Conservation (phyloP, 352 stramenopile genomes). For the Phytophthora cactorum region DNA sequence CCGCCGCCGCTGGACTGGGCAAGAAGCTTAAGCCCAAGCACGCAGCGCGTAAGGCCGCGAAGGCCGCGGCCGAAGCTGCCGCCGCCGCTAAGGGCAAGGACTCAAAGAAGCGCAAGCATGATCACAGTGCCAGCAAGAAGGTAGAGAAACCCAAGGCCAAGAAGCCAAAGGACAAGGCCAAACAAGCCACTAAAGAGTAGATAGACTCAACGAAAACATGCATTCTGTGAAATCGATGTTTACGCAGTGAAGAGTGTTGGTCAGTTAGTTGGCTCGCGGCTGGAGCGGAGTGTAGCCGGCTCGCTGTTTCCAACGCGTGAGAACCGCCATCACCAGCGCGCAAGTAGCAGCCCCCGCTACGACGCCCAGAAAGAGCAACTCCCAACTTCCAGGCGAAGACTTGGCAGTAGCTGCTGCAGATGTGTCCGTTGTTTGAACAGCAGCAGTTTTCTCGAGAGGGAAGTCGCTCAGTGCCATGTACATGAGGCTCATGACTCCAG, state of each 20-base stretch:
- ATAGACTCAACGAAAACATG: conserved; percentile 24
- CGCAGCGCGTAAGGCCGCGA: conserved; percentile 51
- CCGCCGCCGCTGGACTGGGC: conserved; percentile 20
- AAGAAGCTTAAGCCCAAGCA: conserved; percentile 76
- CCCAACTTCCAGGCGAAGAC: conserved; percentile 15
- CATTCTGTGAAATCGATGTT: conserved; percentile 21
- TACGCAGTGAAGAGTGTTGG: background rate
- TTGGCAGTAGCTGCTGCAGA: background rate
- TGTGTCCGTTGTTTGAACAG: conserved; percentile 14
- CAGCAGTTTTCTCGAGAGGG: conserved; percentile 23
- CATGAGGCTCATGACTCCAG: conserved; percentile 81
- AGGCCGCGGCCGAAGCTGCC: conserved; percentile 30
- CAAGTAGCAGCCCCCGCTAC: conserved; percentile 36
- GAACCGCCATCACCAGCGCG: conserved; percentile 24
- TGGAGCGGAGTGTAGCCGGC: conserved; percentile 57
- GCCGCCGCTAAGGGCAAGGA: conserved; percentile 26
- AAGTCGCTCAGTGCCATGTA: conserved; percentile 80
- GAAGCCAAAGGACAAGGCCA: conserved; percentile 81
- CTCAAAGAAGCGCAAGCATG: conserved; percentile 35
- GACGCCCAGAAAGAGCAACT: conserved; percentile 26
- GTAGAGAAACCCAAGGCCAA: conserved; percentile 48
- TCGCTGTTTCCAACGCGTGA: conserved; percentile 58
- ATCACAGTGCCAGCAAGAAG: conserved; percentile 30
- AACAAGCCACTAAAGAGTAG: conserved; percentile 56
- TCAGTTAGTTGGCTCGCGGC: conserved; percentile 16